phyloP scores from a whole-genome alignment of 495 filamentous ascomycete genomes.

The Wilcoxina mikolae region DNA sequence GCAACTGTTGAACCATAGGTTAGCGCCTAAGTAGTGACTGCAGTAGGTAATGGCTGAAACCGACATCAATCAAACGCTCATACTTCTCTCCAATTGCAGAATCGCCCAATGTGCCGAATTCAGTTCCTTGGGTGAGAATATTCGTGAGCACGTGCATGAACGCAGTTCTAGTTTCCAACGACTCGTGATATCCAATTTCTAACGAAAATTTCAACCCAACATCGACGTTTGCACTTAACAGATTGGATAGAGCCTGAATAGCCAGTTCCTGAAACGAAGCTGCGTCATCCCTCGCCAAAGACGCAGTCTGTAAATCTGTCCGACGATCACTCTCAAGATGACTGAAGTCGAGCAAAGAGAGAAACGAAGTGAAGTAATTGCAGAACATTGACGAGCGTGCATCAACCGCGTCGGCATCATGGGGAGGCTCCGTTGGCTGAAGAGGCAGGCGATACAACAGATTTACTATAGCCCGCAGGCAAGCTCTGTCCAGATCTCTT shows the following conservation, averaged over 20 bases:
- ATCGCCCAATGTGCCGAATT: constrained; percentile 51
- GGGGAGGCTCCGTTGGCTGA: constrained; percentile 47
- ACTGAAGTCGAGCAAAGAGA: constrained; percentile 45
- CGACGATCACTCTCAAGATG: constrained; percentile 33
- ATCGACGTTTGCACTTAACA: constrained; percentile 53
- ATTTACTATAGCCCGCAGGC: constrained; percentile 43
- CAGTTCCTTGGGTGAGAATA: constrained; percentile 50
- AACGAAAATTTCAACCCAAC: constrained; percentile 51
- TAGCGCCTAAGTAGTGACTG: not conserved
- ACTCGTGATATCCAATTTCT: constrained; percentile 51
- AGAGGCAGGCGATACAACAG: constrained; percentile 49
- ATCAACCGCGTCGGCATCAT: constrained; percentile 47
- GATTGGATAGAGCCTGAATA: constrained; percentile 49
- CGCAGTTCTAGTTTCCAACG: constrained; percentile 49
- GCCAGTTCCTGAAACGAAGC: constrained; percentile 42
- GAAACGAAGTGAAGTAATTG: constrained; percentile 49
- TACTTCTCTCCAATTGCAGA: constrained; percentile 51
- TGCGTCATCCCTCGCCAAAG: constrained; percentile 33
- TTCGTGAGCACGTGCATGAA: constrained; percentile 54
- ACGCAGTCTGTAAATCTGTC: constrained; percentile 30
- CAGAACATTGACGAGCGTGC: constrained; percentile 50
- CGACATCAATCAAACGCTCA: constrained; percentile 43
- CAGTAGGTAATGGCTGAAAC: too few relatives aligned
- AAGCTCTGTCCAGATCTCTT: constrained; percentile 47
- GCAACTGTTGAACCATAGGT: constrained; percentile 31